These are phyloP conservation scores for Symbiodinium pilosum DNA, from an alignment of 73 alveolate species.

Conservation along the genomic window DNA sequence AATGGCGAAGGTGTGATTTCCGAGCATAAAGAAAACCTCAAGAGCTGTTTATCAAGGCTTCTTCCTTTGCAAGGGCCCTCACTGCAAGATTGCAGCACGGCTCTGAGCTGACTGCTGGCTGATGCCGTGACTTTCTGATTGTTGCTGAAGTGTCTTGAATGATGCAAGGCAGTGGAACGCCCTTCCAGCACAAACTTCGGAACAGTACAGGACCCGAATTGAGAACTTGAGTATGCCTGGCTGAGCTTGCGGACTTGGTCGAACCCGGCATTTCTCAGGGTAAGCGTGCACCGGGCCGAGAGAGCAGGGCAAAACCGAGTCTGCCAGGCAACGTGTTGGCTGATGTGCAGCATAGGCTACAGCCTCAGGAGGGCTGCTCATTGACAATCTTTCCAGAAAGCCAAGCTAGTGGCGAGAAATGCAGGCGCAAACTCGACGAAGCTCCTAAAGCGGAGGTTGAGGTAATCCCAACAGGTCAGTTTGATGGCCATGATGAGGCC, in stretches of 20 bases:
- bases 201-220: slow-evolving; percentile 40
- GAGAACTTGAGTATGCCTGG: slow-evolving; percentile 19
- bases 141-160: too few relatives aligned
- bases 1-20: slow-evolving; percentile 34
- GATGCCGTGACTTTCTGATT: neutral
- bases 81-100: slow-evolving; percentile 28
- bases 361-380: too few relatives aligned
- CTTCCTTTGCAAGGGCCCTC: slow-evolving; percentile 35
- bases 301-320: too few relatives aligned
- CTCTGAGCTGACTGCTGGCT: neutral
- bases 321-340: too few relatives aligned
- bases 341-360: too few relatives aligned
- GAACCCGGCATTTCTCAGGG: too few relatives aligned
- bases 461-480: too few relatives aligned
- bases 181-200: neutral
- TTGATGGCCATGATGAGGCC: too few relatives aligned
- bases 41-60: neutral
- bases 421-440: neutral
- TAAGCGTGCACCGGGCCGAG: too few relatives aligned
- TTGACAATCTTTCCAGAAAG: too few relatives aligned
- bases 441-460: neutral
- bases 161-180: slow-evolving; percentile 36
- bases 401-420: too few relatives aligned
- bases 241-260: neutral
- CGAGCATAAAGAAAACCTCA: neutral